phyloP scores from a whole-genome alignment of 768 basidiomycete species.

The Mycena rebaudengoi region DNA sequence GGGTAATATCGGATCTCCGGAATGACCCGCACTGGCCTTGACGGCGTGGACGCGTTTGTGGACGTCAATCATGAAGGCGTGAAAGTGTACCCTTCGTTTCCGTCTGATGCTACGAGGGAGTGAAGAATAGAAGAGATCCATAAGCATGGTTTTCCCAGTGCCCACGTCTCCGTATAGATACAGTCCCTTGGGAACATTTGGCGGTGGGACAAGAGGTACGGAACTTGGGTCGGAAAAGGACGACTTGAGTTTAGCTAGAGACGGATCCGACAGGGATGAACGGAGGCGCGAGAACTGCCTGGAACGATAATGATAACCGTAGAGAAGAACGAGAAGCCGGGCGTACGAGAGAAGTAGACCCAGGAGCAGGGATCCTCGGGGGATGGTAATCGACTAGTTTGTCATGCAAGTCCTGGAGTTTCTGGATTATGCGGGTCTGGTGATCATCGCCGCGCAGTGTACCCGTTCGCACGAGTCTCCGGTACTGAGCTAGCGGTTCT shows the following conservation, averaged over 20 bases:
- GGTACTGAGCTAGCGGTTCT: constrained; percentile 55
- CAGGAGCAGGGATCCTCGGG: constrained; percentile 60
- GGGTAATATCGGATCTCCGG: constrained; percentile 86
- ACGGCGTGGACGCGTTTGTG: constrained; percentile 91
- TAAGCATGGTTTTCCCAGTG: constrained; percentile 98
- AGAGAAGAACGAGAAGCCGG: not conserved
- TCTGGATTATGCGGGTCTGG: constrained; percentile 85
- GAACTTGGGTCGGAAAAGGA: no score
- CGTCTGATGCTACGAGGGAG: constrained; percentile 71
- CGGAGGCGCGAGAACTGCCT: constrained; percentile 55
- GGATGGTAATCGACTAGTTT: constrained; percentile 75
- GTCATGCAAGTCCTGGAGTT: constrained; percentile 83
- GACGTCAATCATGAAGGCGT: constrained; percentile 99
- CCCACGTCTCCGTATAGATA: constrained; percentile 98
- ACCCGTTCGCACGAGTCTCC: constrained; percentile 52
- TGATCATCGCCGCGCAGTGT: constrained; percentile 79
- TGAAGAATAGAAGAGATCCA: constrained; percentile 95
- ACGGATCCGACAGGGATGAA: constrained; percentile 10
- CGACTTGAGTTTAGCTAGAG: constrained; percentile 48
- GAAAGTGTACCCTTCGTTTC: constrained; percentile 95
- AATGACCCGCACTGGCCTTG: constrained; percentile 74
- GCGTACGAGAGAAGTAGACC: constrained; percentile 50
- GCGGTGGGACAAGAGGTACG: constrained; percentile 51
- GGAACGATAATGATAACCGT: constrained; percentile 24
- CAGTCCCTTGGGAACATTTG: constrained; percentile 79